Evolutionary conservation across 2,329 filamentous ascomycete genomes (phyloP), one percentile per base, ranked within the genome.

Genomic region (Sarocladiaceae sp.): DNA sequence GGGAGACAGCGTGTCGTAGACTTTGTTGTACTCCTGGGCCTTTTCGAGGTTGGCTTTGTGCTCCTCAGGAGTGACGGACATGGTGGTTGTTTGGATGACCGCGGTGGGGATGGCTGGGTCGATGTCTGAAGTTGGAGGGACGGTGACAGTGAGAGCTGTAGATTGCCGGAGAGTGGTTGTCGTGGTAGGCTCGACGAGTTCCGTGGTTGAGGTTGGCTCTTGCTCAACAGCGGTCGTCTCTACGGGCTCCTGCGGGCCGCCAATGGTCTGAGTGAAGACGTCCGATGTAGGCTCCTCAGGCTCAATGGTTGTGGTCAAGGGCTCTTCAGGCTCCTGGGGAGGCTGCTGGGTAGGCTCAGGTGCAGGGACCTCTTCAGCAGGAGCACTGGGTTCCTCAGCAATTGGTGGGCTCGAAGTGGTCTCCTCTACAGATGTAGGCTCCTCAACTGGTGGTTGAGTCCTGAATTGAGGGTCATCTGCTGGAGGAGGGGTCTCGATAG

Each of bases 21-120:
- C 55, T 10, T 64, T 56, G 61, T 84, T 84, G 58, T 77, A 72
- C 3, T 63, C 53, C 36, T 67, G 63, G 10, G 77, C 75, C 31
- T 67, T 57, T 10, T 67, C 67, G 18, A 82, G 67, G 56, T 80
- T 79, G 51, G 62, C 64, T 2, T 71, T 69, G 50, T 76, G 73
- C 3, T 68, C 62, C 7, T 67, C 63, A 1, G 75, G 60, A 1
- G 72, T 60, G 3, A 79, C 69, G 2, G 69, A 71, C 3, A 66
- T 62, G 1, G 74, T 71, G 3, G 66, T 64, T 4, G 66, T 64
- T 2, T 67, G 64, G 23, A 68, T 60, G n/a, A 60, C 58, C 44
- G 56, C 64, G 0, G 77, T 78, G 0, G 78, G 77, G 7, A 80
- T 61, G 1, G 58, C 59, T 10, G 57, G 52, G 55, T 72, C 66